Conservation (phyloP, 495 filamentous ascomycete genomes). For the Barbatosphaeria neglecta region DNA sequence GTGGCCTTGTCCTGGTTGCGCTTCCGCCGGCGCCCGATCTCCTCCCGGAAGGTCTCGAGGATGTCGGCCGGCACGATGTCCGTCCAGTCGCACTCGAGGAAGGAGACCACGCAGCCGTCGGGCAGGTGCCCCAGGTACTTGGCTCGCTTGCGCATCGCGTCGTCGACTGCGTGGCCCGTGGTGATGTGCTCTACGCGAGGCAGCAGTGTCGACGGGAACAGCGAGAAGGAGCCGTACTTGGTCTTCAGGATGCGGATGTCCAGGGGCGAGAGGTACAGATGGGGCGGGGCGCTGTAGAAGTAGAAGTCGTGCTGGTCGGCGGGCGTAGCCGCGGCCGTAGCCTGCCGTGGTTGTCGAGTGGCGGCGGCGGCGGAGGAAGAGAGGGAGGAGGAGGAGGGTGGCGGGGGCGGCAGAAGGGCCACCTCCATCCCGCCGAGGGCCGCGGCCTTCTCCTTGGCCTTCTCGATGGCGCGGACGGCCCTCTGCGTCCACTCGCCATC, state of each 20-base stretch:
- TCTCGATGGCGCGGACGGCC: slow-evolving; percentile 57
- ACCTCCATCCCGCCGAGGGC: slow-evolving; percentile 13
- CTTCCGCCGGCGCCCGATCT: slow-evolving; percentile 70
- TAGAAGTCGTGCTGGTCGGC: slow-evolving; percentile 42
- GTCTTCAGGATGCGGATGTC: slow-evolving; percentile 92
- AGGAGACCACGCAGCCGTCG: slow-evolving; percentile 83
- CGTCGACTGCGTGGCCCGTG: slow-evolving; percentile 82
- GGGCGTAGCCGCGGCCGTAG: neutral
- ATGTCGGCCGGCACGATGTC: slow-evolving; percentile 71
- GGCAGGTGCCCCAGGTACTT: slow-evolving; percentile 91
- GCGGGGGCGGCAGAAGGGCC: slow-evolving; percentile 1
- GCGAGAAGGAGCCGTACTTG: slow-evolving; percentile 71
- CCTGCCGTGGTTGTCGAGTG: neutral
- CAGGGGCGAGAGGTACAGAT: slow-evolving; percentile 86
- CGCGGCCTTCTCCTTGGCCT: slow-evolving; percentile 58
- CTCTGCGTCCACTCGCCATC: slow-evolving; percentile 85
- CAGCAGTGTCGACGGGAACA: slow-evolving; percentile 81
- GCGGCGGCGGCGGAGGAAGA: no score
- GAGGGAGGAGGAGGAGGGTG: no score
- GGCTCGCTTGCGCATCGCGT: slow-evolving; percentile 71
- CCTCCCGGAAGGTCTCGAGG: slow-evolving; percentile 56
- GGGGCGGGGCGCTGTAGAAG: slow-evolving; percentile 83
- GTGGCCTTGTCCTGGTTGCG: slow-evolving; percentile 76
- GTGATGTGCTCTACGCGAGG: slow-evolving; percentile 88
- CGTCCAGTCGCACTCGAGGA: slow-evolving; percentile 95